phyloP scores from a whole-genome alignment of 768 basidiomycete species.

The Lyophyllum semitale region DNA sequence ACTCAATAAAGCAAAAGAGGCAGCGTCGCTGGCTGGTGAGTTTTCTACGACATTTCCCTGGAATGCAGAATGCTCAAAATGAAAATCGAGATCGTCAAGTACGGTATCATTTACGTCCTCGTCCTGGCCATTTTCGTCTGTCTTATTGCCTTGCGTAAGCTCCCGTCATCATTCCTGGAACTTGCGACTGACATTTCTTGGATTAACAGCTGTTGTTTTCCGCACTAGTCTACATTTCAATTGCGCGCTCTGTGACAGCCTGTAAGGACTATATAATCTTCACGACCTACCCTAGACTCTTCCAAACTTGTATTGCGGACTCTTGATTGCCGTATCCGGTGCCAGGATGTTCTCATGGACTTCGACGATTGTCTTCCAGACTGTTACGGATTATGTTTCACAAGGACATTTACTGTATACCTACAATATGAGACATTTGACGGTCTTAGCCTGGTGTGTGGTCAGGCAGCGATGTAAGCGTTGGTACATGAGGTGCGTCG shows the following conservation, averaged over 20 bases:
- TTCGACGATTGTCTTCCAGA: slow-evolving; percentile 27
- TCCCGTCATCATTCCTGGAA: slow-evolving; percentile 4
- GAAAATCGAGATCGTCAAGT: slow-evolving; percentile 69
- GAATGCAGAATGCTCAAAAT: background rate
- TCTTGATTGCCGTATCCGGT: slow-evolving; percentile 30
- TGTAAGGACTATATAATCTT: slow-evolving; percentile 52
- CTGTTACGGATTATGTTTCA: slow-evolving; percentile 36
- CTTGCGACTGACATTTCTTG: background rate
- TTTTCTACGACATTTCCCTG: slow-evolving; percentile 10
- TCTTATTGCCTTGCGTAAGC: slow-evolving; percentile 79
- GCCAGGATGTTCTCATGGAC: slow-evolving; percentile 40
- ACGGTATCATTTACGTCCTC: slow-evolving; percentile 74
- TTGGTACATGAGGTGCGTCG: background rate
- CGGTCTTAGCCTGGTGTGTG: slow-evolving; percentile 20
- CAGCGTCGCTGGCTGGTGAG: slow-evolving; percentile 89
- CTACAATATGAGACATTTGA: slow-evolving; percentile 43
- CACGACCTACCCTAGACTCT: slow-evolving; percentile 31
- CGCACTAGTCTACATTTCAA: slow-evolving; percentile 58
- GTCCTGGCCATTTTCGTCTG: slow-evolving; percentile 72
- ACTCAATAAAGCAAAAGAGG: slow-evolving; percentile 85
- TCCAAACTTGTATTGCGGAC: slow-evolving; percentile 27
- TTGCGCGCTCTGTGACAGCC: slow-evolving; percentile 68
- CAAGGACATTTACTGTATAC: slow-evolving; percentile 49
- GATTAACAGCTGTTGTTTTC: slow-evolving; percentile 56
- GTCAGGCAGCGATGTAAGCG: background rate